These are phyloP conservation scores for Ustilago esculenta DNA, from an alignment of 1,284 basidiomycete genomes.

Conservation along the genomic window DNA sequence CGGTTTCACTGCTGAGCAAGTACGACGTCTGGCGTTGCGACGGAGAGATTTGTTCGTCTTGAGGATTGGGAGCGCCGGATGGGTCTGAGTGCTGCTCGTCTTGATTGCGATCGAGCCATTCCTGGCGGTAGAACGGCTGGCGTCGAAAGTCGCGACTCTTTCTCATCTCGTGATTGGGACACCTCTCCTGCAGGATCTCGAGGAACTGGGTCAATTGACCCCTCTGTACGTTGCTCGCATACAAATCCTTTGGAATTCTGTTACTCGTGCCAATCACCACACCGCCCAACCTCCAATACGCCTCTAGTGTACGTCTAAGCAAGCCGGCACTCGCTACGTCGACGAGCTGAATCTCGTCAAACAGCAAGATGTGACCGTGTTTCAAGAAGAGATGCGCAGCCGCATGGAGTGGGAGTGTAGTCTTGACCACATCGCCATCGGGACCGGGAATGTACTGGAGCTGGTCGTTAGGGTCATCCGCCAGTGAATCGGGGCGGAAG, in stretches of 20 bases:
- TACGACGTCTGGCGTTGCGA: slow-evolving; percentile 20
- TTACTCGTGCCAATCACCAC: slow-evolving; percentile 74
- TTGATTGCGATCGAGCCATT: slow-evolving; percentile 38
- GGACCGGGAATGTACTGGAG: slow-evolving; percentile 39
- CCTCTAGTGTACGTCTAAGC: slow-evolving; percentile 76
- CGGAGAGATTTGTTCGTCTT: background rate
- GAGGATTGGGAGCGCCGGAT: background rate
- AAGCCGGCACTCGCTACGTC: slow-evolving; percentile 76
- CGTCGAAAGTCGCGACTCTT: slow-evolving; percentile 67
- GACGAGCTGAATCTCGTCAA: slow-evolving; percentile 79
- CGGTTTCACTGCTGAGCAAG: slow-evolving; percentile 47
- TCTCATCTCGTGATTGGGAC: slow-evolving; percentile 73
- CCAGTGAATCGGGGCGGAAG: slow-evolving; percentile 50
- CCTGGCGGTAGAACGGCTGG: slow-evolving; percentile 59
- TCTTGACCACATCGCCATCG: slow-evolving; percentile 47
- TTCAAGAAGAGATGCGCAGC: slow-evolving; percentile 72
- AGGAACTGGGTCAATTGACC: slow-evolving; percentile 73
- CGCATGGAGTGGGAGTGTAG: slow-evolving; percentile 68
- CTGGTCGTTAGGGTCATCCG: slow-evolving; percentile 9
- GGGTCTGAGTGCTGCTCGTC: background rate
- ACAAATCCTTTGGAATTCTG: slow-evolving; percentile 76
- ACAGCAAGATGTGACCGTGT: slow-evolving; percentile 73
- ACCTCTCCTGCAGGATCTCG: slow-evolving; percentile 74
- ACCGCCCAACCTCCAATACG: slow-evolving; percentile 80
- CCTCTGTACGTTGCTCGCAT: slow-evolving; percentile 76